Evolutionary conservation across 176 grass and related monocot genomes (phyloP), one percentile per base, ranked within the genome.

Genomic region (Hsuehochloa calcarea): DNA sequence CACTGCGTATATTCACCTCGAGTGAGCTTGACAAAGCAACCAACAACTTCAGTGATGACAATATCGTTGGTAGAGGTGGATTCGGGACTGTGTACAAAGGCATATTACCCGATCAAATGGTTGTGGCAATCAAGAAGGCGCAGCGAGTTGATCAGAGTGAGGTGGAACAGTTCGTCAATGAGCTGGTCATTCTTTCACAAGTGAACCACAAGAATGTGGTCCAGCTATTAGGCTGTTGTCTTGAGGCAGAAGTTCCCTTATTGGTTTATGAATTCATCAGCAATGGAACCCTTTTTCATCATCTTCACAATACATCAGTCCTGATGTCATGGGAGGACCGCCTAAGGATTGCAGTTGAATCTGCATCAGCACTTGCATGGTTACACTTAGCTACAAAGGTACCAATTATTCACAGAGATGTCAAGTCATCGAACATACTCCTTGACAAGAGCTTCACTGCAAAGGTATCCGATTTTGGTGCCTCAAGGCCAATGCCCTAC

Each of bases 231-330:
- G 92, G 92, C 4, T 91, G 89, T 76, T 94, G 89, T 75, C 77
- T 94, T 44, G 92, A 94, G 63, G 68, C 86, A 20, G 75, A 87
- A 75, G 75, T 91, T 34, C 92, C 92, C 5, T 74, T 94, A 72
- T 69, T 91, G 40, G 89, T 94, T 73, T 94, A 94, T 60, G 92
- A 94, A 67, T 92, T 91, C 55, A 82, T 94, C 70, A 75, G 83
- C 4, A 91, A 94, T 3, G 89, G 89, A 20, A 78, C 75, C 3
- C 83, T 94, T 73, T 91, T 77, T 43, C 77, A 86, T 5, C 83
- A 84, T 80, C 70, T 93, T 47, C 89, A 93, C 20, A 79, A 77
- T 37, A 47, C 71, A 19, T 82, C 55, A 13, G 41, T 25, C 45
- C 65, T 16, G 0, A 74, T 87, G 40, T 78, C 92, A 66, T 93